Conservation (phyloP, 768 basidiomycete genomes). For the Termitomyces heimii region DNA sequence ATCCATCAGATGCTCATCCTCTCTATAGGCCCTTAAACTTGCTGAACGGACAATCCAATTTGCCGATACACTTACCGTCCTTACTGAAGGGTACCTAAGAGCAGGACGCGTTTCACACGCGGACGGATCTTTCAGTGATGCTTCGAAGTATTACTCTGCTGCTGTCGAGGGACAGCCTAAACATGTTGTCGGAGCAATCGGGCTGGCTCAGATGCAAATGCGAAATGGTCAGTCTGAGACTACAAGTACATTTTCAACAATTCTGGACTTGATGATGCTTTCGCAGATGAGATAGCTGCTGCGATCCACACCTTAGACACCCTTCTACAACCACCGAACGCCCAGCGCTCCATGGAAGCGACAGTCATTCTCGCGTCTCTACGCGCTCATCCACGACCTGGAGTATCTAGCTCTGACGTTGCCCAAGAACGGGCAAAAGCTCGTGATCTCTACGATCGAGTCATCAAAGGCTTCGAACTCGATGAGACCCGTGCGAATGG, state of each 20-base stretch:
- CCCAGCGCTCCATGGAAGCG: constrained; percentile 73
- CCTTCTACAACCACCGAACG: constrained; percentile 59
- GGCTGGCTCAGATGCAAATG: constrained; percentile 84
- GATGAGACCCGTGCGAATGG: constrained; percentile 51
- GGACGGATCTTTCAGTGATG: constrained; percentile 56
- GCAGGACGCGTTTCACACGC: constrained; percentile 79
- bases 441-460: constrained; percentile 76
- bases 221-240: constrained; percentile 51
- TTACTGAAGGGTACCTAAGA: constrained; percentile 82
- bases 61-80: constrained; percentile 78
- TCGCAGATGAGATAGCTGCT: constrained; percentile 70
- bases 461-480: constrained; percentile 56
- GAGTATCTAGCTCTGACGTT: constrained; percentile 68
- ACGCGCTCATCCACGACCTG: constrained; percentile 76
- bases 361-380: constrained; percentile 86
- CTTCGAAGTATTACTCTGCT: constrained; percentile 62
- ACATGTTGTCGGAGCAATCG: constrained; percentile 74
- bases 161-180: constrained; percentile 68
- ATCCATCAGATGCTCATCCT: background rate
- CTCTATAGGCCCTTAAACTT: constrained; percentile 73
- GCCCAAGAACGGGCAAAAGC: constrained; percentile 68
- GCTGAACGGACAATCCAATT: constrained; percentile 94
- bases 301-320: constrained; percentile 84
- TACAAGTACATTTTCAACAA: background rate
- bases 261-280: background rate